Evolutionary conservation across 768 basidiomycete species (phyloP).

Genomic region (Leccinum incarnatum): DNA sequence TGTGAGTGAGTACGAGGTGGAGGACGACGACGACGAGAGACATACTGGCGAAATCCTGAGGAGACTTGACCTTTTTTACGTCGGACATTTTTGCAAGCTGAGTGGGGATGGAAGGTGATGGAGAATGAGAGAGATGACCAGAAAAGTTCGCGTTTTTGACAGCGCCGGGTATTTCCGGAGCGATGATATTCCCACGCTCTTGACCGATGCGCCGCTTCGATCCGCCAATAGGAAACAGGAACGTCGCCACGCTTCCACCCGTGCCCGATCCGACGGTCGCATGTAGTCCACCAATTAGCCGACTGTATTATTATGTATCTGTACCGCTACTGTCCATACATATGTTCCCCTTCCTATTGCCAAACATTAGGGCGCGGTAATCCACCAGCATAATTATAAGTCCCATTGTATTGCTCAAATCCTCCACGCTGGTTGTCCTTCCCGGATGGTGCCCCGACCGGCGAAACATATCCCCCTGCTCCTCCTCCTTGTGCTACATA

Average conservation of each 20-base stretch:
- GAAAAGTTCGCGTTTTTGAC: conserved; percentile 50
- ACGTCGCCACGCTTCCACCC: neutral
- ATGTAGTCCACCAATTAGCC: conserved; percentile 6
- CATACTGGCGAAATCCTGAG: conserved; percentile 84
- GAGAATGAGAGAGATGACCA: conserved; percentile 43
- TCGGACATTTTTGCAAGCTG: conserved; percentile 77
- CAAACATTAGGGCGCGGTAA: conserved; percentile 25
- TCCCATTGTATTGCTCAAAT: conserved; percentile 27
- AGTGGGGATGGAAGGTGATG: conserved; percentile 46
- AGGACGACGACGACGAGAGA: neutral
- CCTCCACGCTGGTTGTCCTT: conserved; percentile 22
- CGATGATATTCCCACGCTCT: conserved; percentile 26
- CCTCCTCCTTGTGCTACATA: conserved; percentile 19
- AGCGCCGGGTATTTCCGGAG: conserved; percentile 33
- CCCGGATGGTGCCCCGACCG: conserved; percentile 7
- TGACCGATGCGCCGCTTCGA: conserved; percentile 17
- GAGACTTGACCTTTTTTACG: conserved; percentile 79
- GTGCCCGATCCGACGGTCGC: neutral
- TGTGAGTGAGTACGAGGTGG: conserved; percentile 15
- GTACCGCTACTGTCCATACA: conserved; percentile 14
- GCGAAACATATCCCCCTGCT: conserved; percentile 24
- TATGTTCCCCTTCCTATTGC: conserved; percentile 19
- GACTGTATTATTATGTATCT: conserved; percentile 10
- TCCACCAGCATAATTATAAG: conserved; percentile 25
- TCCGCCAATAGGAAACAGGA: conserved; percentile 11